Evolutionary conservation across 179 eudicot species (phyloP), one percentile per base, ranked within the genome.

Genomic region (Patellifolia procumbens): DNA sequence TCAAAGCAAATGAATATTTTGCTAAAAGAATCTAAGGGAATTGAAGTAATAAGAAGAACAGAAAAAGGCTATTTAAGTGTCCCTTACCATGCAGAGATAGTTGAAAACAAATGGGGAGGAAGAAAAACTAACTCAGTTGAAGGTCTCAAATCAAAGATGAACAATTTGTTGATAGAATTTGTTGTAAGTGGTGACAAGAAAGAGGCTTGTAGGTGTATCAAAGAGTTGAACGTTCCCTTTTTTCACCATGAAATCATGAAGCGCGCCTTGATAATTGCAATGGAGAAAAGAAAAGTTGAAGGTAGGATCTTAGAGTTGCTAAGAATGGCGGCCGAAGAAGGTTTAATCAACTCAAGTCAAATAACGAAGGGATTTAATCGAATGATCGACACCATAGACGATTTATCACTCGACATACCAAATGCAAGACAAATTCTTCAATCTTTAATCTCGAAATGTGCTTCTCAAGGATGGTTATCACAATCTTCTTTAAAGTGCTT

Each of bases 191-290:
- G 90, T 7, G 96, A 92, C 49, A 89, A 87, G 71, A 86, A 85
- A 42, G 98, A 94, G 83, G 97, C 97, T 53, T 88, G 81, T 65
- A 81, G 91, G 70, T 91, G 98, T 78, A 91, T 94, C 15, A 92
- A 88, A 76, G 97, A 88, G 70, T 72, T 94, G 19, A 85, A 92
- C 75, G 92, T 94, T 22, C 92, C 96, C 6, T 92, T 85, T 74
- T 94, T 89, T 68, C 97, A 94, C 76, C 97, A 94, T 51, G 97
- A 92, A 79, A 89, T 94, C 42, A 91, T 90, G 42, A 94, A 94
- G 69, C 83, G 88, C 29, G 90, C 91, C 0, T 74, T 94, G 45
- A 73, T 88, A 48, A 84, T 89, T 89, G 94, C 96, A 1, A 92
- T 94, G 98, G 98, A 94, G 82, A 91, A 72, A 34, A 68, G 76